phyloP scores from a whole-genome alignment of 2,329 filamentous ascomycete species.

The Fonsecaea multimorphosa region DNA sequence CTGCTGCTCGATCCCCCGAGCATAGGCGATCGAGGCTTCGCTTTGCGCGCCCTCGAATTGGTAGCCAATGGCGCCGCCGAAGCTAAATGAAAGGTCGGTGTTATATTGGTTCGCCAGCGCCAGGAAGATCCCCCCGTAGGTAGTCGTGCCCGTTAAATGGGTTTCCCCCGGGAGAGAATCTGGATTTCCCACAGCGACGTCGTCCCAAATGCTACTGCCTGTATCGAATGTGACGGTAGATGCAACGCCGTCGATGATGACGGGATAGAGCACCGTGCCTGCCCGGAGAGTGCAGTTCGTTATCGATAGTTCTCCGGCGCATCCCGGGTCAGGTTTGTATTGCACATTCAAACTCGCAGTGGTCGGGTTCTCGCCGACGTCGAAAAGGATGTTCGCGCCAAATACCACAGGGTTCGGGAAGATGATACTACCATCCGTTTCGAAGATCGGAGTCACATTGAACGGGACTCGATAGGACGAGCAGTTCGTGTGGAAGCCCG shows the following conservation, averaged over 20 bases:
- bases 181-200: constrained; percentile 10
- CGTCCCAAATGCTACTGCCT: constrained; percentile 27
- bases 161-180: neutral
- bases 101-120: constrained; percentile 27
- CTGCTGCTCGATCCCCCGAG: neutral
- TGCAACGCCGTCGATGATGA: constrained; percentile 25
- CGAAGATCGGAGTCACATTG: neutral
- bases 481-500: constrained; percentile 31
- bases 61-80: constrained; percentile 28
- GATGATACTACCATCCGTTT: neutral
- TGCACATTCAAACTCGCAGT: constrained; percentile 11
- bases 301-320: constrained; percentile 26
- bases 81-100: constrained; percentile 18
- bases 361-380: neutral
- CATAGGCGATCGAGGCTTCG: constrained; percentile 4
- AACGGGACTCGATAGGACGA: constrained; percentile 3
- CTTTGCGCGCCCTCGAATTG: constrained; percentile 9
- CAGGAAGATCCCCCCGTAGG: constrained; percentile 27
- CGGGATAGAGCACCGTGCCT: constrained; percentile 29
- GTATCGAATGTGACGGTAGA: constrained; percentile 27
- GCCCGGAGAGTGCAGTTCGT: constrained; percentile 28
- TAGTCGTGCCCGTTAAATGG: neutral
- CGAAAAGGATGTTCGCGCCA: neutral
- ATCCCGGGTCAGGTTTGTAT: constrained; percentile 19
- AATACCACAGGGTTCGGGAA: neutral